These are phyloP conservation scores for Paxillus involutus DNA, from an alignment of 768 basidiomycete species.

Conservation along the genomic window DNA sequence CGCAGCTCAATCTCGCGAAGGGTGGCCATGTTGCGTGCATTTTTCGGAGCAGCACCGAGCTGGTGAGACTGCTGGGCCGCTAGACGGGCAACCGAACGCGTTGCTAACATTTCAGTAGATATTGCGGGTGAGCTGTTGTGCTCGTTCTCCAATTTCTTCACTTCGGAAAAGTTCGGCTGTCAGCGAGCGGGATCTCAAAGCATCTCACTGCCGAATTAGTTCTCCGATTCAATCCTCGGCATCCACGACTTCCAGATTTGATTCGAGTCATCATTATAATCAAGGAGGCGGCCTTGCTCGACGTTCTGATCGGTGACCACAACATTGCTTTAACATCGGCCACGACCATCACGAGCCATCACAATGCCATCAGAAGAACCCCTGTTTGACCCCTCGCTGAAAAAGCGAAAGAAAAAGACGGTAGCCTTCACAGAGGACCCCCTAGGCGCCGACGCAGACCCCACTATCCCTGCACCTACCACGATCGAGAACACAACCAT, in stretches of 20 bases:
- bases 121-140: constrained; percentile 11
- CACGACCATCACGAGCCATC: constrained; percentile 12
- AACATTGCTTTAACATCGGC: constrained; percentile 12
- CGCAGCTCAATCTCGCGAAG: constrained; percentile 96
- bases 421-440: constrained; percentile 87
- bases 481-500: constrained; percentile 69
- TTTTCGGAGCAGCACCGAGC: constrained; percentile 40
- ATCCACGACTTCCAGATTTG: constrained; percentile 9
- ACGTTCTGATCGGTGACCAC: constrained; percentile 12
- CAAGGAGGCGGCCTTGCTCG: constrained; percentile 2
- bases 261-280: constrained; percentile 8
- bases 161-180: constrained; percentile 40
- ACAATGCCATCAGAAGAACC: constrained; percentile 69
- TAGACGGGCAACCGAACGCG: constrained; percentile 46
- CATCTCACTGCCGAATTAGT: constrained; percentile 17
- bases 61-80: constrained; percentile 37
- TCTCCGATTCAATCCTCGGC: constrained; percentile 28
- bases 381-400: constrained; percentile 79
- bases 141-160: constrained; percentile 8
- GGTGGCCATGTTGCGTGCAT: constrained; percentile 91
- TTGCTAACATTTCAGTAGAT: constrained; percentile 44
- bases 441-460: constrained; percentile 78
- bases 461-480: constrained; percentile 74
- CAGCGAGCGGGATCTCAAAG: constrained; percentile 24
- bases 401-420: constrained; percentile 85